phyloP scores from a whole-genome alignment of 2,329 filamentous ascomycete genomes.

The Geosmithia flava region DNA sequence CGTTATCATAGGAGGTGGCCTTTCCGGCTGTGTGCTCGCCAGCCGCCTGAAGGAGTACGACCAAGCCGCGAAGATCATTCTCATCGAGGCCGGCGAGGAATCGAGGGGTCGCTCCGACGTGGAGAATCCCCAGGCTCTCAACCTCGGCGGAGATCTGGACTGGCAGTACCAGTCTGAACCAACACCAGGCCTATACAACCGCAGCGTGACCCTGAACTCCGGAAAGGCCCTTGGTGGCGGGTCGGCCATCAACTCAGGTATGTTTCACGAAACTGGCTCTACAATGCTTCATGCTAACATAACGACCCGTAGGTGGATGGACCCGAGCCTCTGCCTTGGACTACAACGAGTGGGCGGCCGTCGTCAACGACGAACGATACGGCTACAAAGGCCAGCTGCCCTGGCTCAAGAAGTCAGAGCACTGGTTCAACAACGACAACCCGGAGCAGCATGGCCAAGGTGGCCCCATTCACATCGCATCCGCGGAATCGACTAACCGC shows the following conservation, averaged over 20 bases:
- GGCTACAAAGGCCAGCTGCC: constrained; percentile 30
- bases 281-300: neutral
- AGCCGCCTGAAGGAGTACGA: constrained; percentile 13
- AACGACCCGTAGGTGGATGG: constrained; percentile 18
- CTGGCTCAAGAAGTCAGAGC: constrained; percentile 29
- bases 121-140: constrained; percentile 8
- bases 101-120: constrained; percentile 8
- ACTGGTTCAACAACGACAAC: constrained; percentile 13
- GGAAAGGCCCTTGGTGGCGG: constrained; percentile 28
- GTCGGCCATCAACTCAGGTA: constrained; percentile 24
- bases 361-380: constrained; percentile 25
- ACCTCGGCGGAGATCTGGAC: constrained; percentile 18
- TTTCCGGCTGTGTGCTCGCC: constrained; percentile 18
- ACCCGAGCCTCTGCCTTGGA: constrained; percentile 28
- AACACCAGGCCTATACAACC: constrained; percentile 11
- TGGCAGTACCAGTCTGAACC: constrained; percentile 21
- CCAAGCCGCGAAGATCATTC: constrained; percentile 14
- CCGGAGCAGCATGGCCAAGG: constrained; percentile 23
- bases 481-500: constrained; percentile 16
- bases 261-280: constrained; percentile 1
- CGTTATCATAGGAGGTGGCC: constrained; percentile 17
- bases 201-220: constrained; percentile 12
- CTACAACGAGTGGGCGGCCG: constrained; percentile 28
- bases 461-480: constrained; percentile 19
- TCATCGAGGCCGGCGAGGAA: constrained; percentile 24